A percentile compares a stretch with the other conserved stretches of the same genome.
Evolutionary conservation across 768 basidiomycete species (phyloP).

Genomic region (Clavulina sp.): DNA sequence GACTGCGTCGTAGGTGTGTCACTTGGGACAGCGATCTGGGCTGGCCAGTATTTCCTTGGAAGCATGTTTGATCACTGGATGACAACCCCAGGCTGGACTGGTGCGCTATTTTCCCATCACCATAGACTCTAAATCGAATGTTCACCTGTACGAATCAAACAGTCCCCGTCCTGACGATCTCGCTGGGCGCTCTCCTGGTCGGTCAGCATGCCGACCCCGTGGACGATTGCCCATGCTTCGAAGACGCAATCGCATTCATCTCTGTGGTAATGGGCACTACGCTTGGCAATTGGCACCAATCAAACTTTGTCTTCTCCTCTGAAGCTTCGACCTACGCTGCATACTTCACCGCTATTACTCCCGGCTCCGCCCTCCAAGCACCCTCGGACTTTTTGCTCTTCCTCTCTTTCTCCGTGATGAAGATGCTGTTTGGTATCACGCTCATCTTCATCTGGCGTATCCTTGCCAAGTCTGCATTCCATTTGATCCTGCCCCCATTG

Average conservation of each 20-base stretch:
- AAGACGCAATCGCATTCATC: slow-evolving; percentile 88
- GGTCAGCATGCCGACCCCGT: slow-evolving; percentile 87
- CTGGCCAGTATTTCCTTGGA: slow-evolving; percentile 20
- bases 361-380: slow-evolving; percentile 8
- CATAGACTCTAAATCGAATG: neutral
- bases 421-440: slow-evolving; percentile 37
- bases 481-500: slow-evolving; percentile 59
- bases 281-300: slow-evolving; percentile 48
- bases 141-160: slow-evolving; percentile 22
- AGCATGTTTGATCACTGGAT: slow-evolving; percentile 26
- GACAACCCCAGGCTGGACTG: slow-evolving; percentile 16
- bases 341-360: slow-evolving; percentile 9
- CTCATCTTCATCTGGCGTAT: slow-evolving; percentile 80
- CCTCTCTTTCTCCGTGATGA: slow-evolving; percentile 26
- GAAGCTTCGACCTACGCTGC: slow-evolving; percentile 1
- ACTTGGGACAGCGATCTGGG: slow-evolving; percentile 55
- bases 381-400: slow-evolving; percentile 17
- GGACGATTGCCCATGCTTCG: slow-evolving; percentile 95
- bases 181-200: slow-evolving; percentile 50
- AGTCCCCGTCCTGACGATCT: slow-evolving; percentile 15
- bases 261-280: slow-evolving; percentile 64
- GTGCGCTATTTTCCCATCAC: slow-evolving; percentile 14
- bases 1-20: slow-evolving; percentile 48
- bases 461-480: slow-evolving; percentile 58
- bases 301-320: slow-evolving; percentile 8